Evolutionary conservation across 352 stramenopile species (phyloP).

Genomic region (Globisporangium nagaii): DNA sequence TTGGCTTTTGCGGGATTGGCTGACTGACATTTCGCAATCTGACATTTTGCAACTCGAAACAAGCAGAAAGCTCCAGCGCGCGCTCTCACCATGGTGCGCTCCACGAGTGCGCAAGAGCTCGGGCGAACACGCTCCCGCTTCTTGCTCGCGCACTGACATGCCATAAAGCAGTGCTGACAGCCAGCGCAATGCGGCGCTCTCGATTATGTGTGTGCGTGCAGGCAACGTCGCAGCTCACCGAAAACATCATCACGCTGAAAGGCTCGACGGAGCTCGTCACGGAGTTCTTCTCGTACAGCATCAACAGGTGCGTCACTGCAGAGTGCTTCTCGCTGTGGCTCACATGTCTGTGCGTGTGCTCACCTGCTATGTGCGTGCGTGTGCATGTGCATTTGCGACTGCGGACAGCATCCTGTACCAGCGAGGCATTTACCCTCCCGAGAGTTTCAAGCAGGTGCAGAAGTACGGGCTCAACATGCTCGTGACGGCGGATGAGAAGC

Average conservation of each 20-base stretch:
- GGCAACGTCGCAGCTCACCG: constrained; percentile 60
- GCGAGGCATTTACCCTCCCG: constrained; percentile 97
- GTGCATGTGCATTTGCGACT: neutral
- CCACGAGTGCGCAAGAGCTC: too few species aligned
- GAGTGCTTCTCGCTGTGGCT: neutral
- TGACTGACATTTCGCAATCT: neutral
- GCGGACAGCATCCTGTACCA: constrained; percentile 91
- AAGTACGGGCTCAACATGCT: constrained; percentile 99
- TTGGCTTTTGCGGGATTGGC: neutral
- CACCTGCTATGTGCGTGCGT: neutral
- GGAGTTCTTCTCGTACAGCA: constrained; percentile 99
- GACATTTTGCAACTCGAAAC: neutral
- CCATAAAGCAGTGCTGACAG: neutral
- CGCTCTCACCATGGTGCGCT: neutral
- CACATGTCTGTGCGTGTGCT: neutral
- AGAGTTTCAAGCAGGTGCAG: constrained; percentile 96
- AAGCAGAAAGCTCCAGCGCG: neutral
- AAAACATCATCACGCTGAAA: constrained; percentile 98
- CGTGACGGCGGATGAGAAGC: constrained; percentile 94
- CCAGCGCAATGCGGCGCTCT: neutral
- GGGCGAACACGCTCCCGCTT: too few species aligned
- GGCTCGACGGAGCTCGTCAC: constrained; percentile 98
- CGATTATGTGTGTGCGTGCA: constrained; percentile 10
- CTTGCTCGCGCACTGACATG: too few species aligned
- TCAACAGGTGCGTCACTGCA: constrained; percentile 88